phyloP scores from a whole-genome alignment of 139 green algal genomes.

The Eudorina sp. region DNA sequence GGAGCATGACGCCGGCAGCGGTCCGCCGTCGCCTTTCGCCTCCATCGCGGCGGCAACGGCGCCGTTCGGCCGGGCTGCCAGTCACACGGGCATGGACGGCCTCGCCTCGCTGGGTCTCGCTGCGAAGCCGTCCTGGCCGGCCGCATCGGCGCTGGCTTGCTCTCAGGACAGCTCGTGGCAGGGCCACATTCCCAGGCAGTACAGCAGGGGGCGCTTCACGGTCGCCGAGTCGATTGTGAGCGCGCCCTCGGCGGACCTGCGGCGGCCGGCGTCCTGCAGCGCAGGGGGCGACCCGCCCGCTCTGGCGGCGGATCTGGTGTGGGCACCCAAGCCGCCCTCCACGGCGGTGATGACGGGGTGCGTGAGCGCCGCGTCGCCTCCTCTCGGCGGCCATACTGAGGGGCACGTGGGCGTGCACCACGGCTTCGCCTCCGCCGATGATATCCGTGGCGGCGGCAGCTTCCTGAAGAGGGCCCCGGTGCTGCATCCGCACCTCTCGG shows the following conservation, averaged over 20 bases:
- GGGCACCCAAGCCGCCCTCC: background rate
- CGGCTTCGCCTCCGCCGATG: too few species aligned
- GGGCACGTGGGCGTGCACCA: too few species aligned
- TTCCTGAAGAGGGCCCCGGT: too few species aligned
- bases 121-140: background rate
- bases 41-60: background rate
- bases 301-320: background rate
- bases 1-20: constrained; percentile 27
- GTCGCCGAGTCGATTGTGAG: constrained; percentile 37
- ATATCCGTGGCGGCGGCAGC: background rate
- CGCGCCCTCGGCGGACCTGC: background rate
- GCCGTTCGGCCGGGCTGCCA: background rate
- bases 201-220: constrained; percentile 36
- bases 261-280: background rate
- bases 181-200: background rate
- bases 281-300: background rate
- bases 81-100: background rate
- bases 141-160: background rate
- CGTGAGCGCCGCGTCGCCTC: background rate
- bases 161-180: background rate
- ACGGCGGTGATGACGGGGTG: background rate
- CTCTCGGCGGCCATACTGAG: too few species aligned
- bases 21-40: constrained; percentile 4
- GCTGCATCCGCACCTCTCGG: too few species aligned
- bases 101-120: too few species aligned